Evolutionary conservation across 176 grass and related monocot species (phyloP).

Genomic region (Avena eriantha): DNA sequence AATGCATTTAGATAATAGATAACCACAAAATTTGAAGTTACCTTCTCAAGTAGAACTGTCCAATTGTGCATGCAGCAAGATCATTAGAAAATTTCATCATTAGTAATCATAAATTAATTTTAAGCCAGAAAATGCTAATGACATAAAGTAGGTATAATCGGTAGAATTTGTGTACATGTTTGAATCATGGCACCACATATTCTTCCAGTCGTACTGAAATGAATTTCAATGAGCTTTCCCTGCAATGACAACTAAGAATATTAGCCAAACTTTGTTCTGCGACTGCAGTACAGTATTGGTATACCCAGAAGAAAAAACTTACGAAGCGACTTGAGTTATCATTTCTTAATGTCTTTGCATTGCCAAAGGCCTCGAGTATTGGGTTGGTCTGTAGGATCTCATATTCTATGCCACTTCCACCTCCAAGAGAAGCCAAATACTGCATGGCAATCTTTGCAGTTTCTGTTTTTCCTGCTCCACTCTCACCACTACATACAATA

Average conservation of each 20-base stretch:
- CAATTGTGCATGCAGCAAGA: constrained; percentile 57
- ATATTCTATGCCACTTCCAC: constrained; percentile 96
- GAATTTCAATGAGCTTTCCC: constrained; percentile 98
- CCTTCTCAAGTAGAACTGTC: constrained; percentile 99
- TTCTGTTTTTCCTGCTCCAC: constrained; percentile 99
- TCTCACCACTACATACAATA: constrained; percentile 79
- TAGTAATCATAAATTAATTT: constrained; percentile 41
- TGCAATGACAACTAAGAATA: constrained; percentile 45
- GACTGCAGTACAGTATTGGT: constrained; percentile 2
- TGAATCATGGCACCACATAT: constrained; percentile 96
- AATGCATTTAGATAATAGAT: neutral
- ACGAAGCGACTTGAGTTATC: constrained; percentile 99
- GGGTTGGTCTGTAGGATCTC: constrained; percentile 98
- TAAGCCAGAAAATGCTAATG: constrained; percentile 39
- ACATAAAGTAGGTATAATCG: constrained; percentile 22
- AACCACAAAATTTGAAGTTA: constrained; percentile 52
- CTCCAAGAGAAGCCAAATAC: constrained; percentile 96
- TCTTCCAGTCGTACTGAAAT: constrained; percentile 93
- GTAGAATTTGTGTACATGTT: constrained; percentile 72
- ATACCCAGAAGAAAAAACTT: constrained; percentile 57
- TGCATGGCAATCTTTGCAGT: constrained; percentile 99
- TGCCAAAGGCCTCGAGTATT: constrained; percentile 99
- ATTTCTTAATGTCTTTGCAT: constrained; percentile 97
- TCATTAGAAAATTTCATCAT: constrained; percentile 46
- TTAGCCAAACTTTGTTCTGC: constrained; percentile 11